Evolutionary conservation across 2,329 filamentous ascomycete species (phyloP).

Genomic region (Geoglossum cookeanum): DNA sequence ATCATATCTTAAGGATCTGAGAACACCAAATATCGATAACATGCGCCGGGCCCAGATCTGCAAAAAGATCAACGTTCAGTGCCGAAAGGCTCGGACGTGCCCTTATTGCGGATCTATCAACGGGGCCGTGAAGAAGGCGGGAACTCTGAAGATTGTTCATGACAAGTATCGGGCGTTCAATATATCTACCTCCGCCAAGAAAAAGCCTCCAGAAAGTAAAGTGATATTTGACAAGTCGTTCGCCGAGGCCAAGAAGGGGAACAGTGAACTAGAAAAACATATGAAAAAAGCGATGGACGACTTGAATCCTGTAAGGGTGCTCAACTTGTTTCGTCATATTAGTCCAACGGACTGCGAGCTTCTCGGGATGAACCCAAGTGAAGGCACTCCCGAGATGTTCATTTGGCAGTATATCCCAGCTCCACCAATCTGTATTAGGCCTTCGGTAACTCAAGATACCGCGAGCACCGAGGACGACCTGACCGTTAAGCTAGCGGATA

Average conservation of each 20-base stretch:
- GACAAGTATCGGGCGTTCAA: slow-evolving; percentile 84
- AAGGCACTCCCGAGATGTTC: slow-evolving; percentile 88
- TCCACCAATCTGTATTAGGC: slow-evolving; percentile 82
- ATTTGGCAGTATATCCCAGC: slow-evolving; percentile 94
- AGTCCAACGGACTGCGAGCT: slow-evolving; percentile 74
- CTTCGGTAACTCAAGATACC: slow-evolving; percentile 81
- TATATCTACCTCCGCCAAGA: slow-evolving; percentile 70
- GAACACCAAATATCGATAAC: slow-evolving; percentile 69
- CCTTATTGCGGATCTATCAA: slow-evolving; percentile 67
- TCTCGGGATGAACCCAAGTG: slow-evolving; percentile 67
- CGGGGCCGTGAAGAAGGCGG: slow-evolving; percentile 78
- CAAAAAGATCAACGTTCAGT: slow-evolving; percentile 78
- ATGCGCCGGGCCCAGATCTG: slow-evolving; percentile 64
- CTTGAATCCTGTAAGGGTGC: slow-evolving; percentile 68
- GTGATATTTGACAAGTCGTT: slow-evolving; percentile 75
- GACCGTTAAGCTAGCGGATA: slow-evolving; percentile 91
- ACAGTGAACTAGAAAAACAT: slow-evolving; percentile 76
- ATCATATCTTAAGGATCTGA: slow-evolving; percentile 57
- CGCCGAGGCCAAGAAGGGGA: slow-evolving; percentile 53
- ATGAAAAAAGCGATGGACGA: slow-evolving; percentile 86
- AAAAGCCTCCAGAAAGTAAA: slow-evolving; percentile 66
- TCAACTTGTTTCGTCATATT: slow-evolving; percentile 85
- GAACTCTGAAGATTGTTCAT: slow-evolving; percentile 83
- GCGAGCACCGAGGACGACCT: slow-evolving; percentile 93
- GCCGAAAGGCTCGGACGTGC: slow-evolving; percentile 69